Evolutionary conservation across 257 asterid genomes (phyloP).

Genomic region (Gentiana dahurica): DNA sequence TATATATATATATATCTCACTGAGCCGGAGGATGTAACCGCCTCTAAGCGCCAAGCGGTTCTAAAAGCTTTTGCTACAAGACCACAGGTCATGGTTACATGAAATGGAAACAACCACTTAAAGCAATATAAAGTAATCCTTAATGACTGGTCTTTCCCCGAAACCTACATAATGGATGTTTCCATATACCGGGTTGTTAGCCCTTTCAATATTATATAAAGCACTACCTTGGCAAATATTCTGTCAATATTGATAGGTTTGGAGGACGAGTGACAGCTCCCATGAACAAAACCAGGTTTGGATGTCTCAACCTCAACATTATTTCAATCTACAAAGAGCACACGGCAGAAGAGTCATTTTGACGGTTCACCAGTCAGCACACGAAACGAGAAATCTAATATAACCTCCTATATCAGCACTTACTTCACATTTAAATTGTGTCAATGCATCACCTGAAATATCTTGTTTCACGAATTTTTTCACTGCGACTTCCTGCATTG

Average conservation of each 20-base stretch:
- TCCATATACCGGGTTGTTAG: no score
- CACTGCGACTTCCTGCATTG: conserved; percentile 91
- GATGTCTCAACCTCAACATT: conserved; percentile 95
- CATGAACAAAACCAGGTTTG: conserved; percentile 96
- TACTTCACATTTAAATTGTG: conserved; percentile 85
- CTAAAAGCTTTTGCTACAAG: no score
- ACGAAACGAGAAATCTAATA: background rate
- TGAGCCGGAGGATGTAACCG: no score
- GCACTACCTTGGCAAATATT: conserved; percentile 80
- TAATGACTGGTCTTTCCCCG: no score
- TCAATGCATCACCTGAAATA: conserved; percentile 86
- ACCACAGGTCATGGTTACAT: no score
- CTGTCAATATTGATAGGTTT: conserved; percentile 88
- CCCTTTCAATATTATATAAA: no score
- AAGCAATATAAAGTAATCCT: no score
- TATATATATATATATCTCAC: no score
- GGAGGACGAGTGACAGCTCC: conserved; percentile 97
- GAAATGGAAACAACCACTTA: no score
- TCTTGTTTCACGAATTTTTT: conserved; percentile 97
- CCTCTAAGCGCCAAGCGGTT: no score
- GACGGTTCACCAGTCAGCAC: background rate
- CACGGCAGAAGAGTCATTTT: background rate
- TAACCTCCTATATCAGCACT: conserved; percentile 11
- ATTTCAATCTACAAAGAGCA: conserved; percentile 60
- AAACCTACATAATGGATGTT: no score